These are phyloP conservation scores for Mucor indicus DNA, from an alignment of 371 early-diverging fungal genomes.

Conservation along the genomic window DNA sequence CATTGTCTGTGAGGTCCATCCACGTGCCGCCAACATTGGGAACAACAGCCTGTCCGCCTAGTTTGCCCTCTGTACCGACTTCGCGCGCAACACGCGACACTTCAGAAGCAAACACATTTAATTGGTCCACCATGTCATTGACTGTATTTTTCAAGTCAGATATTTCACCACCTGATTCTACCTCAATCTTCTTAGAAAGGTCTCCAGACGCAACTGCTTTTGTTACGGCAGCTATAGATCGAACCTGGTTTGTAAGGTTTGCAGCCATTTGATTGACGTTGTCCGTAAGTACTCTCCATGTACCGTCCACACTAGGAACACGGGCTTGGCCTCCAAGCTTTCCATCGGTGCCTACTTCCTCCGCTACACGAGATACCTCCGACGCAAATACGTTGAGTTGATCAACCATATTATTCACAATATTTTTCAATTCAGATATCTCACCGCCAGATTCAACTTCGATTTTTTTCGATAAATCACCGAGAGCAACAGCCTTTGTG, in stretches of 20 bases:
- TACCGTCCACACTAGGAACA: constrained; percentile 38
- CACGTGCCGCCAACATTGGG: constrained; percentile 44
- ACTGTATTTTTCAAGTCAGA: constrained; percentile 21
- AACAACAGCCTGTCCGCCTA: constrained; percentile 51
- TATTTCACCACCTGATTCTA: constrained; percentile 38
- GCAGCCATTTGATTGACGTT: constrained; percentile 46
- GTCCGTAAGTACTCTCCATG: constrained; percentile 43
- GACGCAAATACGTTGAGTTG: constrained; percentile 33
- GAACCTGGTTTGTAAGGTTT: constrained; percentile 31
- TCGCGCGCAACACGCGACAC: constrained; percentile 46
- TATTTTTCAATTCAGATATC: constrained; percentile 31
- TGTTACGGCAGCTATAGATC: constrained; percentile 20
- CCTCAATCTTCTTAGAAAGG: constrained; percentile 51
- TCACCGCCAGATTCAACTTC: constrained; percentile 34
- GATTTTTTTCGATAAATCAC: constrained; percentile 44
- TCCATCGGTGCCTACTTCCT: constrained; percentile 52
- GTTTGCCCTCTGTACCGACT: constrained; percentile 52
- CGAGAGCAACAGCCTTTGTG: constrained; percentile 52
- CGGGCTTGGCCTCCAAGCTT: constrained; percentile 28
- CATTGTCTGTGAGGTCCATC: constrained; percentile 49
- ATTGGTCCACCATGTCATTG: constrained; percentile 14
- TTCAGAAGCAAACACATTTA: constrained; percentile 37
- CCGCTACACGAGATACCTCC: constrained; percentile 40
- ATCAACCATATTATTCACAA: constrained; percentile 42
- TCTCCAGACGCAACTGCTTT: constrained; percentile 53